phyloP scores from a whole-genome alignment of 2,329 filamentous ascomycete species.

The Colletotrichum neosansevieriae region DNA sequence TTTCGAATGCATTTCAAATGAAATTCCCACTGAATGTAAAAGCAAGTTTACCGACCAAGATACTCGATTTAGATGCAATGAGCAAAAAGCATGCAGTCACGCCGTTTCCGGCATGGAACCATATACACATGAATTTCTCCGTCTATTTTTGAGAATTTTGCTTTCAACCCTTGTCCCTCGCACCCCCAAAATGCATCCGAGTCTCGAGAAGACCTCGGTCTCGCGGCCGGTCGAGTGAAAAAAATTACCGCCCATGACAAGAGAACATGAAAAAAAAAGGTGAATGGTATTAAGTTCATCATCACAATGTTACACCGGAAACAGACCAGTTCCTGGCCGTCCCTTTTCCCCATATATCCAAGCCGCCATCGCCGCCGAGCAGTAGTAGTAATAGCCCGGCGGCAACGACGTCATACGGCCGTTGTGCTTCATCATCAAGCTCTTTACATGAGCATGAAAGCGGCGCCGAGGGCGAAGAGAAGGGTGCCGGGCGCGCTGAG shows the following conservation, averaged over 20 bases:
- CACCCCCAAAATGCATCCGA: not conserved
- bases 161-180: not conserved
- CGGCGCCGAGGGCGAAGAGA: constrained; percentile 57
- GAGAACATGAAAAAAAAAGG: constrained; percentile 11
- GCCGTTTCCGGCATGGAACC: constrained; percentile 19
- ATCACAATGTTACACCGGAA: constrained; percentile 31
- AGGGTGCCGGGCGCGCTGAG: constrained; percentile 56
- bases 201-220: too few species aligned
- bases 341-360: not conserved
- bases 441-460: constrained; percentile 56
- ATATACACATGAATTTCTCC: constrained; percentile 20
- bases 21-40: not conserved
- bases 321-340: constrained; percentile 23
- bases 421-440: not conserved
- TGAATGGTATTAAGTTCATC: constrained; percentile 40
- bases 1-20: too few species aligned
- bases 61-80: constrained; percentile 31
- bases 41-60: constrained; percentile 14
- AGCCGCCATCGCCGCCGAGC: not conserved
- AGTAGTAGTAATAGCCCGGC: too few species aligned
- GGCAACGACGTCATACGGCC: not conserved
- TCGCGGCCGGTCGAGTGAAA: not conserved
- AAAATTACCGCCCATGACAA: constrained; percentile 8
- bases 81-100: constrained; percentile 17
- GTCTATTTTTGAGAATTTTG: constrained; percentile 23